A percentile compares a stretch with the other conserved stretches of the same genome.
phyloP scores from a whole-genome alignment of 2,329 filamentous ascomycete genomes.

The Penicillium occitanis region DNA sequence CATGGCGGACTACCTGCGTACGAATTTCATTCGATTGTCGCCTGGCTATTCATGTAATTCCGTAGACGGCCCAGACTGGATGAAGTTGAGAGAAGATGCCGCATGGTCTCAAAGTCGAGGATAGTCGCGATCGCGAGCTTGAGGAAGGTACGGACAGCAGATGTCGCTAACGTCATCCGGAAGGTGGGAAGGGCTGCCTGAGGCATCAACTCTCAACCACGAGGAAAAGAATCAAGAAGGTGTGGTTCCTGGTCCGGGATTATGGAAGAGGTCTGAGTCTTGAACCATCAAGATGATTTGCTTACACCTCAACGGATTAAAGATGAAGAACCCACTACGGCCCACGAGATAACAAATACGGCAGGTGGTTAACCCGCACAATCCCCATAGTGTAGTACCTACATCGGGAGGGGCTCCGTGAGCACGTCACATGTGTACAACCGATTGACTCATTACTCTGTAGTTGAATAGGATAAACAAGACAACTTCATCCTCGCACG shows the following conservation, averaged over 20 bases:
- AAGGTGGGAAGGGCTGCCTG: neutral
- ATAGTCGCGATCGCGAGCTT: neutral
- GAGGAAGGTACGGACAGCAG: neutral
- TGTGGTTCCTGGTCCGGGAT: neutral
- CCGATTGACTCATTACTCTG: neutral
- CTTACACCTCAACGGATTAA: neutral
- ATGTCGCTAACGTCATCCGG: neutral
- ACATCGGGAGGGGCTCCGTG: slow-evolving; percentile 6
- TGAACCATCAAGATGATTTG: neutral
- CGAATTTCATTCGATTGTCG: neutral
- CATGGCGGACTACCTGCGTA: neutral
- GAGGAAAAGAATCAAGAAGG: neutral
- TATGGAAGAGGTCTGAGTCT: neutral
- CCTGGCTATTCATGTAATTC: neutral
- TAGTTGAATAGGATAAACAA: neutral
- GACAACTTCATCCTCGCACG: neutral
- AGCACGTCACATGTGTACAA: slow-evolving; percentile 8
- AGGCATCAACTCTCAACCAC: neutral
- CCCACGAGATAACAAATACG: slow-evolving; percentile 6
- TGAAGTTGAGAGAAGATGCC: neutral
- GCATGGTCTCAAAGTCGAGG: neutral
- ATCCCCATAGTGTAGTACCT: neutral
- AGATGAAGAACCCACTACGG: neutral
- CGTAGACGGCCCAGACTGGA: no score
- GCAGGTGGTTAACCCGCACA: slow-evolving; percentile 1